Conservation (phyloP, 179 eudicot species). For the Camellia oleifera region DNA sequence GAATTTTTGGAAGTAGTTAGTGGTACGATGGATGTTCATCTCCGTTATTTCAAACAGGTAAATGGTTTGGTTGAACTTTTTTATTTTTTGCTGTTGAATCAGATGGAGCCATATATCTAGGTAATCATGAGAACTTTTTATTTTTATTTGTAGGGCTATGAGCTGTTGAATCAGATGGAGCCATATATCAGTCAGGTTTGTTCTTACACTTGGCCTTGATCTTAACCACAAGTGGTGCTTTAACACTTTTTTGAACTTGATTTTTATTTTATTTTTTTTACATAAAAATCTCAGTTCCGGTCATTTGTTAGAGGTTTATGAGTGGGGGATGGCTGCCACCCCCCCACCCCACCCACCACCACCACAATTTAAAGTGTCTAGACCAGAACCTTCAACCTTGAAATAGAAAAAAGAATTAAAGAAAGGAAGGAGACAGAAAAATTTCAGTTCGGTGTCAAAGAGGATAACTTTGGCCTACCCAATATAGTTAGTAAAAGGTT, state of each 20-base stretch:
- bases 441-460: not conserved
- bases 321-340: not conserved
- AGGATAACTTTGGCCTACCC: not conserved
- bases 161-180: slow-evolving; percentile 98
- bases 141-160: slow-evolving; percentile 70
- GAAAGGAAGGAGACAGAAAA: too few species aligned
- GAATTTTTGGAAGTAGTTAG: slow-evolving; percentile 98
- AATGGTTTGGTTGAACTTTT: not conserved
- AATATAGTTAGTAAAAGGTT: not conserved
- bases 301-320: not conserved
- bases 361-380: not conserved
- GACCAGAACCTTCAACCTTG: not conserved
- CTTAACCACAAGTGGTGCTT: not conserved
- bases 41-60: slow-evolving; percentile 98
- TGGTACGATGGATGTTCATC: slow-evolving; percentile 98
- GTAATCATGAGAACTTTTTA: too few species aligned
- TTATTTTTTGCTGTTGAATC: slow-evolving; percentile 37
- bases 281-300: not conserved
- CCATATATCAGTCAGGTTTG: slow-evolving; percentile 96
- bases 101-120: slow-evolving; percentile 92
- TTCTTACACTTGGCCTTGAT: slow-evolving; percentile 1
- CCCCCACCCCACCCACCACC: not conserved
- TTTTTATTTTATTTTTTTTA: not conserved
- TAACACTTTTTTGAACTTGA: not conserved
- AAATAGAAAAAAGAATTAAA: not conserved